phyloP scores from a whole-genome alignment of 1,284 basidiomycete species.

The Flammula alnicola region DNA sequence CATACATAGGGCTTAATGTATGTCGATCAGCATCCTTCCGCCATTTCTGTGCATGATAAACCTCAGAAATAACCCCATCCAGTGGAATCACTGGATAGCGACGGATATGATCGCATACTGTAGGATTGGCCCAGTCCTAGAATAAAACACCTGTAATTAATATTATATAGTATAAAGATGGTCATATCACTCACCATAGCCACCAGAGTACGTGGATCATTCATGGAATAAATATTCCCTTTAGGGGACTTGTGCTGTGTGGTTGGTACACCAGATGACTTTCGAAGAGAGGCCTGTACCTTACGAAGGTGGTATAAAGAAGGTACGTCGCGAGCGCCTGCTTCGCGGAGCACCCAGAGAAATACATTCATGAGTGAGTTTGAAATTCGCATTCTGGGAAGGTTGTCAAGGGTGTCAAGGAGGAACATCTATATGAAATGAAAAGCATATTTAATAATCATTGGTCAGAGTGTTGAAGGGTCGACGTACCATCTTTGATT shows the following conservation, averaged over 20 bases:
- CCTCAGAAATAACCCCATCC: conserved; percentile 29
- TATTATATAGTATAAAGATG: conserved; percentile 1
- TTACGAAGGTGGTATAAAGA: conserved; percentile 28
- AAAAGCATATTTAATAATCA: conserved; percentile 1
- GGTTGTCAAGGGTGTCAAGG: conserved; percentile 24
- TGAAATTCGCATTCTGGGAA: conserved; percentile 26
- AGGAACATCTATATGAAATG: conserved; percentile 22
- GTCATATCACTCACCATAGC: conserved; percentile 25
- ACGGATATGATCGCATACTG: conserved; percentile 23
- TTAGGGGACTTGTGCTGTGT: conserved; percentile 24
- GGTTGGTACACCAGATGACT: conserved; percentile 16
- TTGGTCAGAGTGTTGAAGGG: neutral
- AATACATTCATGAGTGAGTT: conserved; percentile 30
- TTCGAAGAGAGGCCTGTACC: conserved; percentile 26
- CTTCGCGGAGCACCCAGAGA: conserved; percentile 32
- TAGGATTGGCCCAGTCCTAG: conserved; percentile 33
- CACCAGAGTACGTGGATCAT: conserved; percentile 25
- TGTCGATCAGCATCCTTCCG: conserved; percentile 28
- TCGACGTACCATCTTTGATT: conserved; percentile 19
- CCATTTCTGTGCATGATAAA: conserved; percentile 35
- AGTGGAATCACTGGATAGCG: conserved; percentile 28
- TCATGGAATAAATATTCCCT: conserved; percentile 32
- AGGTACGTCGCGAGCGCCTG: conserved; percentile 20
- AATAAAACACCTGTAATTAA: conserved; percentile 14
- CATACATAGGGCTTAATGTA: conserved; percentile 33